Percentiles rank a stretch among this genome's conserved stretches.
Conservation (phyloP, 2,329 filamentous ascomycete species). For the Metarhizium brunneum region DNA sequence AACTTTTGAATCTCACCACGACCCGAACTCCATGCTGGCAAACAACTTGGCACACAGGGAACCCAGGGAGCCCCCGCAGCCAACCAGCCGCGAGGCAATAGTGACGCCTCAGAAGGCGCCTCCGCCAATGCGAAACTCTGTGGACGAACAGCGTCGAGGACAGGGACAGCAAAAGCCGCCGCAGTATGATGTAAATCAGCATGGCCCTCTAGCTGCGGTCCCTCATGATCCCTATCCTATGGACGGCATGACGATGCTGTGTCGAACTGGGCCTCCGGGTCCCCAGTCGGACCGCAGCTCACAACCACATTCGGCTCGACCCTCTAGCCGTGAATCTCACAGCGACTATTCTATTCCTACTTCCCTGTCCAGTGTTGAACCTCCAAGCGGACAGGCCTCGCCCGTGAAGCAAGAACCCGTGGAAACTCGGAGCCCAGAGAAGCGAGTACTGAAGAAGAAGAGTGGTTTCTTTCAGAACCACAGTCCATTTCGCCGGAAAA, state of each 20-base stretch:
- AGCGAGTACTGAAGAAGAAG: slow-evolving; percentile 58
- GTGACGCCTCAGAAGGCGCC: slow-evolving; percentile 38
- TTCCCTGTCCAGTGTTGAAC: slow-evolving; percentile 80
- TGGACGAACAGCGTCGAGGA: slow-evolving; percentile 12
- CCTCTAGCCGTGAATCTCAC: slow-evolving; percentile 76
- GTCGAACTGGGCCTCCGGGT: slow-evolving; percentile 61
- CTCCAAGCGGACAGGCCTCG: slow-evolving; percentile 62
- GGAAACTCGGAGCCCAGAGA: slow-evolving; percentile 47
- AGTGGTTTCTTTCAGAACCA: slow-evolving; percentile 91
- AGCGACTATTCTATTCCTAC: slow-evolving; percentile 88
- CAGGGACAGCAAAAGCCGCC: slow-evolving; percentile 9
- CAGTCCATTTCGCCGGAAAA: slow-evolving; percentile 88
- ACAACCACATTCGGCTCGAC: slow-evolving; percentile 52
- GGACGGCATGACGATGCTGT: slow-evolving; percentile 97
- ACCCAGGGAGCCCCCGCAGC: slow-evolving; percentile 33
- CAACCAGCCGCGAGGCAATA: slow-evolving; percentile 40
- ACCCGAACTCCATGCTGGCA: slow-evolving; percentile 66
- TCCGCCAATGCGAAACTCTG: slow-evolving; percentile 9
- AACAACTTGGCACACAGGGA: slow-evolving; percentile 57
- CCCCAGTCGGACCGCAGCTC: slow-evolving; percentile 46
- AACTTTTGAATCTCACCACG: slow-evolving; percentile 84
- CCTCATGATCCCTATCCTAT: slow-evolving; percentile 90
- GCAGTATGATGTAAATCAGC: slow-evolving; percentile 41
- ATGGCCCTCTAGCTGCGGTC: slow-evolving; percentile 54
- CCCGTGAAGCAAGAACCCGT: slow-evolving; percentile 56